Base-by-base conservation (phyloP, 2,329 filamentous ascomycete species). In the Penicillium sclerotiorum region DNA sequence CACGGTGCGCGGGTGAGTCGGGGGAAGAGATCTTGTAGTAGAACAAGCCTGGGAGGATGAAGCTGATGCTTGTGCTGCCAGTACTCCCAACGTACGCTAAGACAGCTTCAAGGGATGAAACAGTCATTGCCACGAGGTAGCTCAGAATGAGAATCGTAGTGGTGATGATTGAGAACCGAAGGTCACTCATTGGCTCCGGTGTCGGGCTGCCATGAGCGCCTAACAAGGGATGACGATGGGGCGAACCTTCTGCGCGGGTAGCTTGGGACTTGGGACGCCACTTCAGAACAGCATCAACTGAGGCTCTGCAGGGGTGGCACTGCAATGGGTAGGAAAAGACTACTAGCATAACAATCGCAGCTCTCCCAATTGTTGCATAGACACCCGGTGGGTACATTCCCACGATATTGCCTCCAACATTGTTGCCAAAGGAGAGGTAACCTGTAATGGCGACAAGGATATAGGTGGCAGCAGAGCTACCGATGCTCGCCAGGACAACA, bases 11-110 rank as follows among this genome's bases (percentile, higher is more conserved):
- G 22, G 86, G 81, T 37, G 89, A 93, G 47, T 96, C 88, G 0
- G 94, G 94, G 20, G 90, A 85, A 11, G 90, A 95, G 52, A 99
- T 97, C 73, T 97, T 97, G 76, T 97, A 99, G 73, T 97, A 99
- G 71, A 99, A 99, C 4, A 99, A 74, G 0, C 94, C 94, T 0
- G 94, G 94, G 0, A 99, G 80, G 58, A 99, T 97, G 69, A 99
- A 99, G 54, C 90, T 95, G 63, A 99, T 99, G 53, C 90, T 90
- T 0, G 94, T 99, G 44, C 88, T 93, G 45, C 94, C 94, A 0
- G 94, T 99, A 61, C 88, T 91, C 30, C 94, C 94, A 9, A 99
- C 94, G 61, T 96, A 99, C 0, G 94, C 93, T 0, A 99, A 80
- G 1, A 99, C 92, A 39, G 89, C 87, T 67, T 96, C 92, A 3